Conservation (phyloP, 2,329 filamentous ascomycete genomes). For the Fonsecaea pedrosoi region DNA sequence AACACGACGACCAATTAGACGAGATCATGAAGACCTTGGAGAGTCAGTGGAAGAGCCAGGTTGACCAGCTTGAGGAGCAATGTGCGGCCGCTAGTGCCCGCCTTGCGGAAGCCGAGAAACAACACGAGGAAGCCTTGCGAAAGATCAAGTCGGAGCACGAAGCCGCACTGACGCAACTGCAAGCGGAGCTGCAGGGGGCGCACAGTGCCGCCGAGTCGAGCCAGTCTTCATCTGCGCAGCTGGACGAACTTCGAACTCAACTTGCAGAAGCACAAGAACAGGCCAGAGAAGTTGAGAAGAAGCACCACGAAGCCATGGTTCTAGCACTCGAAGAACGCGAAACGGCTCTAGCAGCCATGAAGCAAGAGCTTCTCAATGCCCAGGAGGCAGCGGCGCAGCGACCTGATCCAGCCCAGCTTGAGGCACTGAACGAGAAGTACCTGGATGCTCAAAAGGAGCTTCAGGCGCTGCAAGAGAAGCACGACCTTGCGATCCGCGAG, state of each 20-base stretch:
- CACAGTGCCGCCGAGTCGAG: slow-evolving; percentile 18
- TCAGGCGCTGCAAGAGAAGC: slow-evolving; percentile 24
- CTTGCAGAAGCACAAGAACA: slow-evolving; percentile 29
- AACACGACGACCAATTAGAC: slow-evolving; percentile 35
- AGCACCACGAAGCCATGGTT: slow-evolving; percentile 25
- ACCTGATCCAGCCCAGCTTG: slow-evolving; percentile 28
- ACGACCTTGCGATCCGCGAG: slow-evolving; percentile 28
- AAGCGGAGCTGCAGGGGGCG: slow-evolving; percentile 26
- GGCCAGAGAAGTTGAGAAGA: slow-evolving; percentile 20
- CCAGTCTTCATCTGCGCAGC: slow-evolving; percentile 25
- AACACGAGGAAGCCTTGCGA: slow-evolving; percentile 27
- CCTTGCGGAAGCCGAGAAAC: slow-evolving; percentile 24
- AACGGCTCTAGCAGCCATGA: slow-evolving; percentile 26
- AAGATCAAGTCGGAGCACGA: slow-evolving; percentile 27
- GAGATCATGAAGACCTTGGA: slow-evolving; percentile 39
- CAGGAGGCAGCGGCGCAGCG: slow-evolving; percentile 28
- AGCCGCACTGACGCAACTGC: slow-evolving; percentile 21
- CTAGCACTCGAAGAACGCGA: slow-evolving; percentile 30
- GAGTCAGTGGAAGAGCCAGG: slow-evolving; percentile 36
- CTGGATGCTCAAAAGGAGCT: slow-evolving; percentile 25
- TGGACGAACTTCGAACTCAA: slow-evolving; percentile 30
- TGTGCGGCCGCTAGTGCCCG: slow-evolving; percentile 30
- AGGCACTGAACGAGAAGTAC: slow-evolving; percentile 29
- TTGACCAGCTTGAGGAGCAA: slow-evolving; percentile 31
- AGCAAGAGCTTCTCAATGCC: slow-evolving; percentile 29